Percentiles rank a stretch among this genome's conserved stretches.
These are phyloP conservation scores for Biancaea sappan DNA, from an alignment of 306 rosid species.

Conservation along the genomic window DNA sequence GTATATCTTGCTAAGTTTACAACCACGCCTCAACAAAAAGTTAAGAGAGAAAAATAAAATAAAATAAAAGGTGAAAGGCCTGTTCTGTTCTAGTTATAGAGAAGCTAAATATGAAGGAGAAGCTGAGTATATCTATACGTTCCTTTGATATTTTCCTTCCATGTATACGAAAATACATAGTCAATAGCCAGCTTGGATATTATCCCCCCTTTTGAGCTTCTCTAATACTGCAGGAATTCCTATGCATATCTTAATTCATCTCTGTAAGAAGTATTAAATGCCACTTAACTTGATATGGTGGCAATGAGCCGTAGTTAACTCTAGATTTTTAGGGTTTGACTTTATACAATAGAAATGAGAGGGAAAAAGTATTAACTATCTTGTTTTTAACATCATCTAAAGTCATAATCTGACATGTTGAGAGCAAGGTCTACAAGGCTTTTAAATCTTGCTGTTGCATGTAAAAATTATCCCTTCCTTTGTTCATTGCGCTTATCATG, in stretches of 20 bases:
- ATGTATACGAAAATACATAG: background rate
- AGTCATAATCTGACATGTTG: background rate
- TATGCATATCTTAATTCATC: background rate
- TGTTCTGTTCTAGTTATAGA: background rate
- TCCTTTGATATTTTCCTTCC: background rate
- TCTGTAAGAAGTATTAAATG: background rate
- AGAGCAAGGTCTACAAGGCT: background rate
- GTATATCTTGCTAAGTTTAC: background rate
- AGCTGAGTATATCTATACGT: background rate
- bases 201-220: slow-evolving; percentile 1
- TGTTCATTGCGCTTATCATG: background rate
- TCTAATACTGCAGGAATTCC: background rate
- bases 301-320: background rate
- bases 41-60: no score
- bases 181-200: background rate
- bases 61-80: no score
- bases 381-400: background rate
- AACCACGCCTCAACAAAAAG: background rate
- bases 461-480: background rate
- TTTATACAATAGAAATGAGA: background rate
- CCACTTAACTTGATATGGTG: background rate
- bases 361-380: background rate
- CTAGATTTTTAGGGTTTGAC: background rate
- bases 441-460: background rate
- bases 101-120: background rate